phyloP scores from a whole-genome alignment of 257 asterid species.

The Leonotis leonurus region DNA sequence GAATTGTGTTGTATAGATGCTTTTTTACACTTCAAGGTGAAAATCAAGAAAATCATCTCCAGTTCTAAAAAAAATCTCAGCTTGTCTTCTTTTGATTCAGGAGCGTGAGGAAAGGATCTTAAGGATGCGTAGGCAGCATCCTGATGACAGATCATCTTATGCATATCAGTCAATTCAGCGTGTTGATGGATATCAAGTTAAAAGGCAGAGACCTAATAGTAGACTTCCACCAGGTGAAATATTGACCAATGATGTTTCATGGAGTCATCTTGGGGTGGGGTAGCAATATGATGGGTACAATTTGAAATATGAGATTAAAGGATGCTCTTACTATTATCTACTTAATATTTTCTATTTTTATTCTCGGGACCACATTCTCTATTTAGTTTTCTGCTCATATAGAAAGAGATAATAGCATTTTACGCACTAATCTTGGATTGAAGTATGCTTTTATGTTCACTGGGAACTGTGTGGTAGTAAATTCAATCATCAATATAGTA shows the following conservation, averaged over 20 bases:
- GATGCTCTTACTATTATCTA: background rate
- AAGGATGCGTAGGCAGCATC: conserved; percentile 50
- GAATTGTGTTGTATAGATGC: background rate
- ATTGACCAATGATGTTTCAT: background rate
- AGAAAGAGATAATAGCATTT: background rate
- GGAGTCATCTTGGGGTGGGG: conserved; percentile 1
- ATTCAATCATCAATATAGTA: background rate
- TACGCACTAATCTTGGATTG: conserved; percentile 1
- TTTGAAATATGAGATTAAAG: background rate
- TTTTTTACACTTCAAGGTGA: conserved; percentile 8
- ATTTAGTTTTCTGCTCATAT: background rate
- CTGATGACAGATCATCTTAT: conserved; percentile 60
- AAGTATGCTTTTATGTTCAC: background rate
- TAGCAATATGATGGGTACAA: background rate
- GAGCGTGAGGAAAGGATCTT: conserved; percentile 91
- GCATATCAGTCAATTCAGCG: conserved; percentile 42
- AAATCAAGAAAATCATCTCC: background rate
- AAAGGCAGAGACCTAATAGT: conserved; percentile 53
- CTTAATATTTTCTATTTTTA: background rate
- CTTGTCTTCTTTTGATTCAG: conserved; percentile 34
- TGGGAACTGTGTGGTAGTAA: background rate
- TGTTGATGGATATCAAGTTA: conserved; percentile 50
- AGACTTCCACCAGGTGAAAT: conserved; percentile 85
- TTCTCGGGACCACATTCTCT: background rate
- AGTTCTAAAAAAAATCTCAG: too few relatives aligned